Evolutionary conservation across 1,139 yeast genomes (phyloP).

Genomic region (Protomyces macrosporus): DNA sequence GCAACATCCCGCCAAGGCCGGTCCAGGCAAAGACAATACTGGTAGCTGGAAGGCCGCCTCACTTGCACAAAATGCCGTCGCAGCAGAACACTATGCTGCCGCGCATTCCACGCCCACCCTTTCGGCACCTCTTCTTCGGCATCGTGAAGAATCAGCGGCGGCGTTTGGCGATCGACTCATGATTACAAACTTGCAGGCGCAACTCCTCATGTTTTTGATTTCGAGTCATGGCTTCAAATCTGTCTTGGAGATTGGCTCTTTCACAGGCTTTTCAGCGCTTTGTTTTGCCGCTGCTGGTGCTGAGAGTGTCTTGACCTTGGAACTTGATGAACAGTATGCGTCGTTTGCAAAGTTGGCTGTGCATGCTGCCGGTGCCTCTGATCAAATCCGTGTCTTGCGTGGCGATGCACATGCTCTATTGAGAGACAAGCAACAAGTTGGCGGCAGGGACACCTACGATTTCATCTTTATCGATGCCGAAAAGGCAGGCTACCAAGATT

Average conservation of each 20-base stretch:
- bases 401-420: constrained; percentile 16
- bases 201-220: constrained; percentile 5
- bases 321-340: constrained; percentile 6
- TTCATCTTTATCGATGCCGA: constrained; percentile 25
- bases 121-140: background rate
- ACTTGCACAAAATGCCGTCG: background rate
- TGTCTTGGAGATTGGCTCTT: constrained; percentile 22
- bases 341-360: constrained; percentile 17
- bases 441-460: constrained; percentile 8
- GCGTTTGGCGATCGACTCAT: constrained; percentile 15
- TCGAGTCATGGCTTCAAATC: background rate
- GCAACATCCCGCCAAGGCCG: background rate
- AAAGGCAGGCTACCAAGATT: constrained; percentile 16
- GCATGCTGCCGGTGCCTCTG: constrained; percentile 12
- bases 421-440: background rate
- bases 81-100: constrained; percentile 11
- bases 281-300: constrained; percentile 19
- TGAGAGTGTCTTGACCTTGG: constrained; percentile 7
- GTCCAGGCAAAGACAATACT: background rate
- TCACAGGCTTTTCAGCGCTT: constrained; percentile 22
- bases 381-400: constrained; percentile 1
- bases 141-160: constrained; percentile 10
- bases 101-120: background rate
- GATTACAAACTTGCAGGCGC: constrained; percentile 16
- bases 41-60: constrained; percentile 2